A percentile compares a stretch with the other conserved stretches of the same genome.
These are phyloP conservation scores for Penicillium sp. DNA, from an alignment of 2,329 filamentous ascomycete species.

Conservation along the genomic window DNA sequence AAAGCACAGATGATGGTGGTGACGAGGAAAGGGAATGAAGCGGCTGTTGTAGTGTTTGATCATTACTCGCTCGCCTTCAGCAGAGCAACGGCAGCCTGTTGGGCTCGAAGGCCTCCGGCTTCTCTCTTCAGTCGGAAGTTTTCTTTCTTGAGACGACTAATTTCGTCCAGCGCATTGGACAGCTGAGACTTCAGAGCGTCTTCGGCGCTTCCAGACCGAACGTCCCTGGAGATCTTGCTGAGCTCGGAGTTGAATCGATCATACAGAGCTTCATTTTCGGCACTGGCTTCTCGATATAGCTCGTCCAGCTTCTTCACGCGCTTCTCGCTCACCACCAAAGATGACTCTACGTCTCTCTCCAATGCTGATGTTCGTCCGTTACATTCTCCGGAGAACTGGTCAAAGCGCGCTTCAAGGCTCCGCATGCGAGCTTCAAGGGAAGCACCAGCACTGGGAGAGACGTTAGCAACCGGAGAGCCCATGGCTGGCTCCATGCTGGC, in stretches of 20 bases:
- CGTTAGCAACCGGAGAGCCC: constrained; percentile 24
- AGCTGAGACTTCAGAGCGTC: constrained; percentile 70
- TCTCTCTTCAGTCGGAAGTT: constrained; percentile 79
- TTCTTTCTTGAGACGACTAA: constrained; percentile 73
- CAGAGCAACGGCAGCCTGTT: constrained; percentile 35
- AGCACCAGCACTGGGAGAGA: constrained; percentile 17
- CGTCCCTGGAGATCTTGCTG: constrained; percentile 71
- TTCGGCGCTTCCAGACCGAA: constrained; percentile 71
- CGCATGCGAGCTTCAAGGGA: constrained; percentile 51
- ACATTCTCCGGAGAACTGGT: constrained; percentile 56
- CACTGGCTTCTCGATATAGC: constrained; percentile 78
- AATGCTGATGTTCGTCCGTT: constrained; percentile 59
- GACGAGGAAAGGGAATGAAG: constrained; percentile 4
- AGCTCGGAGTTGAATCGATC: constrained; percentile 90
- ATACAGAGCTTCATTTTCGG: constrained; percentile 90
- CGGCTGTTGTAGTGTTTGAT: constrained; percentile 1
- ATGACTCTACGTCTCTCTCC: constrained; percentile 65
- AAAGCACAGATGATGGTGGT: constrained; percentile 4
- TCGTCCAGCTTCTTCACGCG: constrained; percentile 81
- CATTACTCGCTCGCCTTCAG: constrained; percentile 30
- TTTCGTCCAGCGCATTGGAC: constrained; percentile 71
- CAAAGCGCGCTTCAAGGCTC: constrained; percentile 64
- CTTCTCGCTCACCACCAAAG: constrained; percentile 67
- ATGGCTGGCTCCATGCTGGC: constrained; percentile 30
- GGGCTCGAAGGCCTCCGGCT: constrained; percentile 63